Base-by-base conservation (phyloP, 768 basidiomycete species). In the Austroboletus festivus region DNA sequence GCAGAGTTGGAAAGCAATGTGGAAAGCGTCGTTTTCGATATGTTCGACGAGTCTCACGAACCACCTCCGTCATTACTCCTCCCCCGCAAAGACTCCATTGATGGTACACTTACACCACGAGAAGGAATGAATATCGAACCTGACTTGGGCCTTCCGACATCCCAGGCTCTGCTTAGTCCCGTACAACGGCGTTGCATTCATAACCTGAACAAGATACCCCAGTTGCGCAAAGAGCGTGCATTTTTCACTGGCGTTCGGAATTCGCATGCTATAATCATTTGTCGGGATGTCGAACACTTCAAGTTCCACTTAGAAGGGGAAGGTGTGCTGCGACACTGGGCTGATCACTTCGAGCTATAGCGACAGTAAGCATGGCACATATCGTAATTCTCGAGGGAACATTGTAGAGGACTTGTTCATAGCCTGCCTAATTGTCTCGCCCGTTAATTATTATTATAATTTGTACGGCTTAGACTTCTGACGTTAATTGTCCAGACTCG, bases 271-370 rank as follows among this genome's bases (percentile, higher is more conserved):
- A 71, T 79, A 48, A 85, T 93, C 53, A 71, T 92, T 10, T 82
- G 78, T 62, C 72, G 89, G 38, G 87, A 90, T 52, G 63, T 81
- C 46, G 73, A 81, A 59, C 68, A 72, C 26, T 86, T 86, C 60
- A 69, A 76, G 53, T 52, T 65, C 12, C 85, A 89, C 56, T 67
- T 73, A 31, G 61, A 68, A 33, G 89, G 89, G 16, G 80, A 82
- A 60, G 79, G 80, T 30, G 76, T 90, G 3, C 42, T 92, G 28
- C 73, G 77, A 51, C 85, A 89, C 62, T 87, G 86, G 84, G 85
- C 84, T 9, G 75, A 79, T 49, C 71, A 77, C 20, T 83, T 89
- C 45, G 62, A 76, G 22, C 42, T 79, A 24, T 79, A 66, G 55
- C 43, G 35, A 20, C 28, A 28, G 35, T 37, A 5, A 13, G 9